Evolutionary conservation across 2,329 filamentous ascomycete species (phyloP).

Genomic region (Fusarium sp.): DNA sequence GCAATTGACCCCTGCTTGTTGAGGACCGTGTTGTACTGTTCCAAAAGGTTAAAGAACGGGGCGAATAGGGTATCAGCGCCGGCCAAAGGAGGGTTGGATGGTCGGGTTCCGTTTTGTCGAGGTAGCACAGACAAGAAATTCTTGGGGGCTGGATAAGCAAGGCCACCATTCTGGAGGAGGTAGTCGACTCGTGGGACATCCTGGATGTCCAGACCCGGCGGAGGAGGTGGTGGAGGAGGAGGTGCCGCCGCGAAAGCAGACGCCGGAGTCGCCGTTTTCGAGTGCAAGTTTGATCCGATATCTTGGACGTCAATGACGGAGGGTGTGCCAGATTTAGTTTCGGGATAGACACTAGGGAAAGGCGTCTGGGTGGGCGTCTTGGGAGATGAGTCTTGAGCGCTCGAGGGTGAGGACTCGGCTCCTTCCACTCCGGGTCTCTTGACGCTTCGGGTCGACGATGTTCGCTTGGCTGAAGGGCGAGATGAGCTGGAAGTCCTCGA

Average conservation of each 20-base stretch:
- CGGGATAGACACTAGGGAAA: conserved; percentile 57
- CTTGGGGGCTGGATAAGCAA: conserved; percentile 74
- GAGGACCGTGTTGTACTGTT: conserved; percentile 85
- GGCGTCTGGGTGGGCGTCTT: conserved; percentile 66
- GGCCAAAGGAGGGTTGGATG: conserved; percentile 69
- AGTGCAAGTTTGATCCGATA: conserved; percentile 42
- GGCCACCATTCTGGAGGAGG: conserved; percentile 84
- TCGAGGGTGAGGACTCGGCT: conserved; percentile 57
- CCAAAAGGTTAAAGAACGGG: conserved; percentile 81
- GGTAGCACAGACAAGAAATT: conserved; percentile 73
- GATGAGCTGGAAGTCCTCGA: conserved; percentile 49
- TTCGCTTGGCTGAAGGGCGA: conserved; percentile 48
- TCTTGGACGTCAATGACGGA: conserved; percentile 52
- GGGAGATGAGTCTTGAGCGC: conserved; percentile 63
- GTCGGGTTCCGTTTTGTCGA: conserved; percentile 62
- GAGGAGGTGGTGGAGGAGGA: conserved; percentile 69
- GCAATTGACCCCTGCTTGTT: conserved; percentile 86
- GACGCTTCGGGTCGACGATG: conserved; percentile 50
- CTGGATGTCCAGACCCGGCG: conserved; percentile 73
- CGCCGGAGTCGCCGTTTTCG: conserved; percentile 53
- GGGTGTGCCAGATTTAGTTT: conserved; percentile 50
- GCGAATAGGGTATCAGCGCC: conserved; percentile 79
- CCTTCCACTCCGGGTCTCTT: conserved; percentile 52
- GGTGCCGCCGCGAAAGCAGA: conserved; percentile 52
- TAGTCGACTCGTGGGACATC: conserved; percentile 89